Percentiles rank a stretch among this genome's conserved stretches.
These are phyloP conservation scores for Xylaria venustula DNA, from an alignment of 495 filamentous ascomycete genomes.

Conservation along the genomic window DNA sequence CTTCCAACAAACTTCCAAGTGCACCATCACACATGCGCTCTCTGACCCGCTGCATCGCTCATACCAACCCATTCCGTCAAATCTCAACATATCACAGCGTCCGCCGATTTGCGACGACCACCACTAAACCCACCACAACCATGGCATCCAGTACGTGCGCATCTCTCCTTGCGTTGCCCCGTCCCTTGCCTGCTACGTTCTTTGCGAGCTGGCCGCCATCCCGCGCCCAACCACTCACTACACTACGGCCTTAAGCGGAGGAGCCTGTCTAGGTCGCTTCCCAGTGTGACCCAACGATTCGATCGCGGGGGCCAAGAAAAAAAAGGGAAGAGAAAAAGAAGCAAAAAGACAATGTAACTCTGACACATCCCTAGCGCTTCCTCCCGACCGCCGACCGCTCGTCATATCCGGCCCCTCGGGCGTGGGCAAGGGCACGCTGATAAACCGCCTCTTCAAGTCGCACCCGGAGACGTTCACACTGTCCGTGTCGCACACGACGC, in stretches of 20 bases:
- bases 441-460: conserved; percentile 61
- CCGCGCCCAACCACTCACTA: no score
- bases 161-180: not conserved
- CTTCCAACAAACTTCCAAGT: not conserved
- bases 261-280: not conserved
- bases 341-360: not conserved
- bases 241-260: conserved; percentile 3
- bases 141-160: conserved; percentile 46
- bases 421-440: conserved; percentile 84
- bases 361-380: conserved; percentile 26
- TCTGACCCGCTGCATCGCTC: not conserved
- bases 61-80: not conserved
- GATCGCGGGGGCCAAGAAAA: no score
- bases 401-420: conserved; percentile 86
- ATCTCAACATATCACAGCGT: conserved; percentile 14
- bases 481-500: conserved; percentile 84
- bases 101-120: conserved; percentile 19
- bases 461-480: conserved; percentile 77
- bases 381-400: conserved; percentile 59
- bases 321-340: no score
- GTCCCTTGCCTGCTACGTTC: not conserved
- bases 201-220: no score
- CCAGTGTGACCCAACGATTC: not conserved
- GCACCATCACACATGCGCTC: conserved; percentile 2
- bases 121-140: conserved; percentile 34